Percentiles rank a stretch among this genome's conserved stretches.
These are phyloP conservation scores for Juglanconis oblonga DNA, from an alignment of 2,329 filamentous ascomycete species.

Conservation along the genomic window DNA sequence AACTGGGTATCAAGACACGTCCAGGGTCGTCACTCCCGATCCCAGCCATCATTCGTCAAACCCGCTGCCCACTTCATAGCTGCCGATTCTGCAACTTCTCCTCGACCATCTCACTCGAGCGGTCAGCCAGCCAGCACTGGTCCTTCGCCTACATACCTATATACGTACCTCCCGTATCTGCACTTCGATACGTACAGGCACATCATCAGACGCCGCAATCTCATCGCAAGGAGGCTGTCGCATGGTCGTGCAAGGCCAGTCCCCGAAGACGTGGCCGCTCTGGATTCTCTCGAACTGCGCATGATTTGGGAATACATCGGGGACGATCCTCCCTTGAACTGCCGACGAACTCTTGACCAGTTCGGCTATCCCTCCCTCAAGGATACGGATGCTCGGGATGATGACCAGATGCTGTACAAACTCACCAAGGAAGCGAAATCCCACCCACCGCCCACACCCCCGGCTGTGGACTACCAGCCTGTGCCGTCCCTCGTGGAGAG, in stretches of 20 bases:
- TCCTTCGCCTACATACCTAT: conserved; percentile 35
- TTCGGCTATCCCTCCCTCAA: conserved; percentile 60
- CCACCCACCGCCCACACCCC: conserved; percentile 19
- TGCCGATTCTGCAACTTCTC: conserved; percentile 26
- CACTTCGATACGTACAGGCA: conserved; percentile 64
- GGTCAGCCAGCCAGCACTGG: conserved; percentile 7
- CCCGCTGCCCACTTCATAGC: conserved; percentile 35
- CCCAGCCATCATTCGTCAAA: conserved; percentile 37
- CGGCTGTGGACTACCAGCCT: neutral
- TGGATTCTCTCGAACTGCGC: conserved; percentile 54
- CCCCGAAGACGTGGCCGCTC: conserved; percentile 49
- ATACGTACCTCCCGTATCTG: conserved; percentile 56
- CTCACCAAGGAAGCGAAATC: conserved; percentile 48
- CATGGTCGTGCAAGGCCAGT: conserved; percentile 57
- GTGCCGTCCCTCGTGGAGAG: conserved; percentile 1
- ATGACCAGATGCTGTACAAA: conserved; percentile 68
- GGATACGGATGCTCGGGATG: conserved; percentile 59
- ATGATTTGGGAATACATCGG: conserved; percentile 63
- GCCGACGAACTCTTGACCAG: conserved; percentile 60
- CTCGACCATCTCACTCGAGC: conserved; percentile 20
- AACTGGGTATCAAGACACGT: conserved; percentile 40
- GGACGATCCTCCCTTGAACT: conserved; percentile 59
- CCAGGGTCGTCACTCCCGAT: conserved; percentile 36
- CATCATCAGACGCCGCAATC: conserved; percentile 52
- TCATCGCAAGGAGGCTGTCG: conserved; percentile 49